Evolutionary conservation across 1,284 basidiomycete species (phyloP), one percentile per base, ranked within the genome.

Genomic region (Macrocybe sp.): DNA sequence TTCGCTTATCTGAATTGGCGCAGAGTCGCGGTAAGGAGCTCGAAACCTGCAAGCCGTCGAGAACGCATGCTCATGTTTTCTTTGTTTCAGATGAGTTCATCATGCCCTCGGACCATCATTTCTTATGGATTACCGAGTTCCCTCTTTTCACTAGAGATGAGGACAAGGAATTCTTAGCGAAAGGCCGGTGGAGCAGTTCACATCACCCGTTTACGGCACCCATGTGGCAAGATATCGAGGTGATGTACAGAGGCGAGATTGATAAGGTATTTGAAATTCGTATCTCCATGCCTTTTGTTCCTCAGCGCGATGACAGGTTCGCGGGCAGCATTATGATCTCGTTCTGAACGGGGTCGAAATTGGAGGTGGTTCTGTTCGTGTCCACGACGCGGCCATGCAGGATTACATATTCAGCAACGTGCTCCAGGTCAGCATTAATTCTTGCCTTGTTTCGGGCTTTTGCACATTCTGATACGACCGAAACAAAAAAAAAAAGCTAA

Each of bases 141-240:
- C 95, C 95, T 11, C 76, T 97, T 31, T 97, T 97, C 70, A 96
- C 93, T 4, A 81, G 76, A 37, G 94, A 97, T 64, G 75, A 77
- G 45, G 94, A 97, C 71, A 97, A 97, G 71, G 83, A 87, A 33
- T 81, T 85, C 61, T 70, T 94, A 41, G 85, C 92, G 3, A 78
- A 81, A 47, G 93, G 92, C 10, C 76, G 93, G 55, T 96, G 91
- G 89, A 87, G 89, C 54, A 88, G 89, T 55, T 85, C 90, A 2
- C 94, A 97, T 61, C 94, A 97, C 65, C 94, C 94, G 1, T 97
- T 97, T 69, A 97, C 94, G 8, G 92, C 94, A 5, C 95, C 95
- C n/a, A 88, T 94, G 79, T 87, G 78, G 67, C 77, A 91, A 62
- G 94, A 97, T 65, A 72, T 96, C 29, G 73, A 79, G 40, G 76